Evolutionary conservation across 129 eudicot genomes (phyloP), one percentile per base, ranked within the genome.

Genomic region (Flaveria robusta): DNA sequence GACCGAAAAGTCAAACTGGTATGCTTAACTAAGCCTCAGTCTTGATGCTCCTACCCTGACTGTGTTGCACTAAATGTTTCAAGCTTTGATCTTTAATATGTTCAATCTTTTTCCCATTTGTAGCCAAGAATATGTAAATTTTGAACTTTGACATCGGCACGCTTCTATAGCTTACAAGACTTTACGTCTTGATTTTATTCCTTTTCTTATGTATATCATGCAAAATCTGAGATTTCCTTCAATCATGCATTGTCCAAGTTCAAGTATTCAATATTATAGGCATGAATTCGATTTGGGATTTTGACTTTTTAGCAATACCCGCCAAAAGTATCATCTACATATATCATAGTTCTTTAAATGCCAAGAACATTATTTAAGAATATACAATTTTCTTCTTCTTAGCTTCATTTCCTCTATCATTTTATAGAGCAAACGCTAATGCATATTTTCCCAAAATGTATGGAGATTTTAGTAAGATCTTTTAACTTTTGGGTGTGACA

Each of bases 1-100:
- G 66, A 64, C 34, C 12, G 39, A 55, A 43, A 77, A 56, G 62
- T 68, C 60, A 69, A 58, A 68, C 62, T 43, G 16, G 45, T 31
- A 51, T 31, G 42, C 43, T 18, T 62, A 3, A 75, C 7, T 24
- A 29, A 74, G 3, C 6, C 59, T 51, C 22, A 51, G 23, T 51
- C 59, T 52, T 52, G 59, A 52, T 52, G 24, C 7, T 52, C 60
- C 4, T 54, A 19, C 29, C 26, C 7, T 16, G 20, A 27, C 10
- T 16, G 19, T 18, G 13, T 75, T 64, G 64, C 4, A 22, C 16
- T 63, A 20, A 22, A 29, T 20, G 18, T 49, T 64, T 49, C 65
- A 46, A 63, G 65, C 19, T 16, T 14, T 3, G 7, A 64, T 31
- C 65, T 49, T 65, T n/a, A 23, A 19, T n/a, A 64, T 7, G 49